phyloP scores from a whole-genome alignment of 441 rosid genomes.

The Isatis lusitanica region DNA sequence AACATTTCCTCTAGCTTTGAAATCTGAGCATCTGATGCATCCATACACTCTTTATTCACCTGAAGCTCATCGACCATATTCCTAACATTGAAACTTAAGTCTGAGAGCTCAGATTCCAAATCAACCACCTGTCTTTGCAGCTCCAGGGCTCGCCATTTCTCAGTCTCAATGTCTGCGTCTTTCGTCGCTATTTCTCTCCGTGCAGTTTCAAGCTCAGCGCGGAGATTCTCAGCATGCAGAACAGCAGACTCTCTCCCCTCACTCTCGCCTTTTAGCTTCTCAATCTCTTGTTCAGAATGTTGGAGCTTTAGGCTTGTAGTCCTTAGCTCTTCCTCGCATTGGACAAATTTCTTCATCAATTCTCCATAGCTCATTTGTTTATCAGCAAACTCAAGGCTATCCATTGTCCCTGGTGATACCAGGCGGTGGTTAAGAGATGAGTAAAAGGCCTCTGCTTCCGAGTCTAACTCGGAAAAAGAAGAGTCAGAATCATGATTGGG shows the following conservation, averaged over 20 bases:
- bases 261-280: constrained; percentile 46
- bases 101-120: constrained; percentile 38
- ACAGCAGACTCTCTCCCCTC: constrained; percentile 35
- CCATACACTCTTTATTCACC: constrained; percentile 31
- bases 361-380: constrained; percentile 43
- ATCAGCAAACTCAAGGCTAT: constrained; percentile 28
- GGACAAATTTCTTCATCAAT: constrained; percentile 29
- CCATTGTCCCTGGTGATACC: constrained; percentile 37
- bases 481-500: constrained; percentile 55
- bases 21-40: constrained; percentile 38
- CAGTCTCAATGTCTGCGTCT: constrained; percentile 46
- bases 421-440: constrained; percentile 48
- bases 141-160: constrained; percentile 44
- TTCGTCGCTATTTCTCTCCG: constrained; percentile 37
- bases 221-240: constrained; percentile 32
- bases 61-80: constrained; percentile 41
- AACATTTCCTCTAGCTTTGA: constrained; percentile 34
- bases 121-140: constrained; percentile 45
- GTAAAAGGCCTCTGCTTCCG: constrained; percentile 63
- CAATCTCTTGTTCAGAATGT: constrained; percentile 58
- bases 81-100: constrained; percentile 25
- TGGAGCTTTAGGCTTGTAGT: constrained; percentile 45
- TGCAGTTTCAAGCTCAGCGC: constrained; percentile 54
- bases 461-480: constrained; percentile 60
- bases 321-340: constrained; percentile 52